Evolutionary conservation across 2,329 filamentous ascomycete genomes (phyloP), one percentile per base, ranked within the genome.

Genomic region (Pseudonectria buxi): DNA sequence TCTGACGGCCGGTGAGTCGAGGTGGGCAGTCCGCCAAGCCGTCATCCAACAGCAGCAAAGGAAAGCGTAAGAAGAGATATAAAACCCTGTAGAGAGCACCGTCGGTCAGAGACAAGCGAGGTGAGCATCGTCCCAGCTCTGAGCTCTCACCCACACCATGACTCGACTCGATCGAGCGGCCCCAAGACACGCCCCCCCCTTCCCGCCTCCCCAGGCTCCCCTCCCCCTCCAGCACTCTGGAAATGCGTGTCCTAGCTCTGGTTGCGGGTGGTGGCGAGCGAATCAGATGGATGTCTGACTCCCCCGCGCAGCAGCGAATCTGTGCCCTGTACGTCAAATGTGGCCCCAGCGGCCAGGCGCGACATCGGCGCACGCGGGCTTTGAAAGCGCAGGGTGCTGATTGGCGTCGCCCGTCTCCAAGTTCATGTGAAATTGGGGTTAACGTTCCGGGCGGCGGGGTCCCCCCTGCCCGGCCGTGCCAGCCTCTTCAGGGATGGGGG

Each of bases 361-460:
- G 54, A 59, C 50, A 60, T 58, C 55, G 56, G 55, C 46, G 18
- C 39, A 30, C 33, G 32, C 35, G 40, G 43, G 47, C 45, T 53
- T 57, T 47, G 52, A 49, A 58, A 57, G 53, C 48, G 25, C 22
- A 28, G 35, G 28, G 32, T 33, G 34, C 10, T 59, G 55, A 60
- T 61, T 61, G 56, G 57, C 43, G 41, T 49, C 43, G 44, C 39
- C 47, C 44, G 41, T 38, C 33, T 38, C 34, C 29, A 44, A 31
- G 38, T 44, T 32, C 30, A 34, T 46, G 34, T 30, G 39, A 33
- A 49, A 45, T 32, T 44, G 44, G 44, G 45, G 47, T 52, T 51
- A 52, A 52, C 49, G 49, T 52, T 52, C 49, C 33, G 49, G 41
- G 37, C 44, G 41, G 47, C 44, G 47, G 18, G 18, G 18, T 22